phyloP scores from a whole-genome alignment of 306 rosid species.

The Spatholobus suberectus region DNA sequence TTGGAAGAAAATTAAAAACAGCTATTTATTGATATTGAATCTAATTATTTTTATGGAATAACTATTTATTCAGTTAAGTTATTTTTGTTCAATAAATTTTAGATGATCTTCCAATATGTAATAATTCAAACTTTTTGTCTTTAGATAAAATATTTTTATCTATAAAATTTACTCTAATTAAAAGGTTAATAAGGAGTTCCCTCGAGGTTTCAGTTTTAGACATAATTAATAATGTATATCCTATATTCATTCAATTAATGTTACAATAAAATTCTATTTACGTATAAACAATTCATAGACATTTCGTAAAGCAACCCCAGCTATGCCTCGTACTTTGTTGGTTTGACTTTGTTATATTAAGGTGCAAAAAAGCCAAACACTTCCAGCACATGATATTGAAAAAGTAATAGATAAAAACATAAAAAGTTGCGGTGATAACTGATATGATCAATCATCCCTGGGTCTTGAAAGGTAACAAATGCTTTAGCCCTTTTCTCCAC shows the following conservation, averaged over 20 bases:
- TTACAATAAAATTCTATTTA: background rate
- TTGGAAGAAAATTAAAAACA: too few relatives aligned
- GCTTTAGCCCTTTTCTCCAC: background rate
- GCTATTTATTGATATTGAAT: too few relatives aligned
- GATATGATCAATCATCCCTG: background rate
- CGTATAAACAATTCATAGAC: background rate
- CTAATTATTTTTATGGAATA: too few relatives aligned
- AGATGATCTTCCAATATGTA: too few relatives aligned
- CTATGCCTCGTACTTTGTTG: background rate
- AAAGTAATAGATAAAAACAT: background rate
- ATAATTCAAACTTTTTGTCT: too few relatives aligned
- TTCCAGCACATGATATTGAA: background rate
- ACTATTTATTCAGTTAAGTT: too few relatives aligned
- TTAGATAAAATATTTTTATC: too few relatives aligned
- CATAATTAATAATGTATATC: background rate
- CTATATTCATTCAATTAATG: background rate
- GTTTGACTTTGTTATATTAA: background rate
- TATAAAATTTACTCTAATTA: too few relatives aligned
- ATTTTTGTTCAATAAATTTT: too few relatives aligned
- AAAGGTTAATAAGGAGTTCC: background rate
- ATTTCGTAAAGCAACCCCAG: background rate
- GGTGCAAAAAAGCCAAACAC: background rate
- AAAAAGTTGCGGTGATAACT: background rate
- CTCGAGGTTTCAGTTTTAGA: background rate
- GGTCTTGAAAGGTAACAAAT: background rate